Evolutionary conservation across 2,329 filamentous ascomycete species (phyloP).

Genomic region (Fusarium denticulatum): DNA sequence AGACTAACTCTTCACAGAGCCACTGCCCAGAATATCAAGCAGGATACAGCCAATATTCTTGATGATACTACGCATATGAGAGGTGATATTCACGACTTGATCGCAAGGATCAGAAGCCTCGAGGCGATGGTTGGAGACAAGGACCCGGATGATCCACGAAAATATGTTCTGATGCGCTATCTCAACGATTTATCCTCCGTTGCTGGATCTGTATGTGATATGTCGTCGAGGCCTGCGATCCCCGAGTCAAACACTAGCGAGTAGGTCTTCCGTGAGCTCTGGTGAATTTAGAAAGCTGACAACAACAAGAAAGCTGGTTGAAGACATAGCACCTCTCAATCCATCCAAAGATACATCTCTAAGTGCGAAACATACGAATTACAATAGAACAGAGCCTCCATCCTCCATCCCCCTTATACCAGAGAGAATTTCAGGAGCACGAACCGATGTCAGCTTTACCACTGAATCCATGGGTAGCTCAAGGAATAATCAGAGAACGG

Average conservation of each 20-base stretch:
- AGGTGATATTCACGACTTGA: neutral
- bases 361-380: neutral
- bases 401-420: neutral
- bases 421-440: neutral
- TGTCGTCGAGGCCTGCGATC: neutral
- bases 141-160: neutral
- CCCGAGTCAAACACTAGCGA: neutral
- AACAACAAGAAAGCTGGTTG: too few species aligned
- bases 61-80: neutral
- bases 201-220: neutral
- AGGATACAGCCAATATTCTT: conserved; percentile 1
- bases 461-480: neutral
- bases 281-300: neutral
- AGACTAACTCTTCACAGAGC: neutral
- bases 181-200: conserved; percentile 3
- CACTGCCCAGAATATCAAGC: neutral
- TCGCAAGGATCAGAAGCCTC: neutral
- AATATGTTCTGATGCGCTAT: neutral
- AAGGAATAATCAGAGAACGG: neutral
- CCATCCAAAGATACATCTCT: rapidly evolving
- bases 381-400: neutral
- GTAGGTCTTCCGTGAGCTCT: neutral
- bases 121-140: neutral
- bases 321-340: too few species aligned
- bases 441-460: neutral